Percentiles rank a stretch among this genome's conserved stretches.
Conservation (phyloP, 257 asterid genomes). For the Solanum habrochaites region DNA sequence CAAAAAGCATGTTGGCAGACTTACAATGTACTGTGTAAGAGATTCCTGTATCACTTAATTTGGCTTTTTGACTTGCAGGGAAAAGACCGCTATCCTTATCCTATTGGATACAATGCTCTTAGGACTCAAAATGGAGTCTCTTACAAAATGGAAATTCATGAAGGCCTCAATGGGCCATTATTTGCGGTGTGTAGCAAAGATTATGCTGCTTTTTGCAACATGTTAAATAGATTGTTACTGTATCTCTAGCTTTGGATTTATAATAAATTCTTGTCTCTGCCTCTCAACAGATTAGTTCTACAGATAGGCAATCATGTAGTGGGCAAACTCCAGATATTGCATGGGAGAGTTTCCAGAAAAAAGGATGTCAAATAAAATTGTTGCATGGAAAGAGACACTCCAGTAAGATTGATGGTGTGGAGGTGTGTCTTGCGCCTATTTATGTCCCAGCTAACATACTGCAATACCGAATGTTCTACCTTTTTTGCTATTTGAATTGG, state of each 20-base stretch:
- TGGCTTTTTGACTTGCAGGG: constrained; percentile 46
- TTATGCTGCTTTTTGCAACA: not conserved
- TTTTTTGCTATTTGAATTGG: not conserved
- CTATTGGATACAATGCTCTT: constrained; percentile 71
- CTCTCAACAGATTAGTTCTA: constrained; percentile 52
- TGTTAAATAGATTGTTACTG: not conserved
- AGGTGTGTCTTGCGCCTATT: constrained; percentile 31
- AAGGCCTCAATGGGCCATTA: constrained; percentile 86
- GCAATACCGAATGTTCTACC: not conserved
- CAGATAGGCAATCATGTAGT: constrained; percentile 64
- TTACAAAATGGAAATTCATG: constrained; percentile 68
- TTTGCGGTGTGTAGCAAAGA: constrained; percentile 46
- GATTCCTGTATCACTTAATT: constrained; percentile 2
- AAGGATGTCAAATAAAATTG: constrained; percentile 42
- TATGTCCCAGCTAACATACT: not conserved
- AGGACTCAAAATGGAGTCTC: constrained; percentile 64
- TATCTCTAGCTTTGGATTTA: not conserved
- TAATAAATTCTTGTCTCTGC: not conserved
- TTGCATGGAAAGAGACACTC: constrained; percentile 78
- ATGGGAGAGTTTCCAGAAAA: constrained; percentile 83
- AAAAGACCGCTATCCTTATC: constrained; percentile 91
- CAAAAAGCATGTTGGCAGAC: not conserved
- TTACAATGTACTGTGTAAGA: not conserved
- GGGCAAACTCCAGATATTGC: constrained; percentile 93
- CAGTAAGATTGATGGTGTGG: constrained; percentile 77